Conservation (phyloP, 352 stramenopile species). For the Phytophthora tubulina region DNA sequence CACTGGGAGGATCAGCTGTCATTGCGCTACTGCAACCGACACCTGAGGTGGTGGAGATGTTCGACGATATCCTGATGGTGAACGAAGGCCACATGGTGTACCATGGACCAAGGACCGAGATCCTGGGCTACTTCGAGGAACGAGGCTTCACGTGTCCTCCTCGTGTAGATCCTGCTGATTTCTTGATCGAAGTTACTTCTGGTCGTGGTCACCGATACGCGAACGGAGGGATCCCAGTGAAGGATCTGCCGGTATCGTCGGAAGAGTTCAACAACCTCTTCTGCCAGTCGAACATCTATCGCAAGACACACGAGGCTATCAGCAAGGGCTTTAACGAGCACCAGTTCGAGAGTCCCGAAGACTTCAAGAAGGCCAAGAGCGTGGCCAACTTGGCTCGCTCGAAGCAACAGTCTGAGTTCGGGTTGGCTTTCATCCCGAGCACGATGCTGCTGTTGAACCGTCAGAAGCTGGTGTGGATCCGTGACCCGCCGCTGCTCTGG, state of each 20-base stretch:
- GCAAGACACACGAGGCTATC: conserved; percentile 48
- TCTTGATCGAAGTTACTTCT: conserved; percentile 68
- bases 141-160: conserved; percentile 70
- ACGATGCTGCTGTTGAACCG: conserved; percentile 47
- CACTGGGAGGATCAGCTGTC: conserved; percentile 41
- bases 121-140: conserved; percentile 83
- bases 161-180: conserved; percentile 66
- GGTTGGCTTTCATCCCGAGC: conserved; percentile 40
- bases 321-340: conserved; percentile 56
- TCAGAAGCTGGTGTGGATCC: conserved; percentile 60
- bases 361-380: conserved; percentile 58
- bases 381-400: conserved; percentile 52
- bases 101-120: conserved; percentile 78
- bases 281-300: conserved; percentile 59
- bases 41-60: conserved; percentile 94
- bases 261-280: conserved; percentile 66
- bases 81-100: conserved; percentile 93
- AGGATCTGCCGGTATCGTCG: conserved; percentile 34
- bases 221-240: conserved; percentile 35
- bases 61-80: conserved; percentile 95
- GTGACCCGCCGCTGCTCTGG: conserved; percentile 50
- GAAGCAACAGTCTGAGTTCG: conserved; percentile 57
- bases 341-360: conserved; percentile 57
- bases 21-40: conserved; percentile 68
- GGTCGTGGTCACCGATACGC: conserved; percentile 56